Base-by-base conservation (phyloP, 805 yeast species). In the Yarrowia sp. region DNA sequence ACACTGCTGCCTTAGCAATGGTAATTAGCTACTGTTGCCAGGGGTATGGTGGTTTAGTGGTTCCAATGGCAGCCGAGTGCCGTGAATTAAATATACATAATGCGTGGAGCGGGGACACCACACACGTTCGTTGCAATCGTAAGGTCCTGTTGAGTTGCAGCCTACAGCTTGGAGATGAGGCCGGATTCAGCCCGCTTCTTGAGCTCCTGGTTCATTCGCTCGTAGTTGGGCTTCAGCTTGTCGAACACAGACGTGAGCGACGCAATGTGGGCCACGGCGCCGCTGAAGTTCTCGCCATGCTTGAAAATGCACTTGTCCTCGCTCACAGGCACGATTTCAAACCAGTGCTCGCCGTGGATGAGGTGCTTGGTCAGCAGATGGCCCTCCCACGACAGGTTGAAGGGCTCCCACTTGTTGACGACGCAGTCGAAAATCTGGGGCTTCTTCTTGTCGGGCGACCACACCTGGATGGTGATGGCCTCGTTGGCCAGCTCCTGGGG, bases 301-400 rank as follows among this genome's bases (percentile, higher is more conserved):
- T 61, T 61, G 55, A 61, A 61, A 36, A 61, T 38, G 46, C 66
- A 61, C 43, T 36, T 36, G 20, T 19, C 24, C 5, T 46, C 55
- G 42, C 66, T 47, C 53, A 46, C 46, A 13, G 66, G 55, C 44
- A 42, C 66, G 20, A 61, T 61, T 17, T 61, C 55, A 34, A 61
- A 61, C 46, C 42, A 61, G 66, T 61, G 66, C 36, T 61, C 53
- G 19, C 66, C 66, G 8, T 46, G 34, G 44, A 61, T 61, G 42
- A 61, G n/a, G 46, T 61, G 46, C 38, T 61, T 47, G 30, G 38
- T 20, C 13, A 61, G 46, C 43, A 61, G 34, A 8, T 19, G 20
- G 10, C 66, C 66, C 14, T 20, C 42, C 66, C 66, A 61, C 38
- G 55, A 33, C 38, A 61, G 46, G 30, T 61, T 47, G 66, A 46